Base-by-base conservation (phyloP, 495 filamentous ascomycete species). In the Xeromyces bisporus region DNA sequence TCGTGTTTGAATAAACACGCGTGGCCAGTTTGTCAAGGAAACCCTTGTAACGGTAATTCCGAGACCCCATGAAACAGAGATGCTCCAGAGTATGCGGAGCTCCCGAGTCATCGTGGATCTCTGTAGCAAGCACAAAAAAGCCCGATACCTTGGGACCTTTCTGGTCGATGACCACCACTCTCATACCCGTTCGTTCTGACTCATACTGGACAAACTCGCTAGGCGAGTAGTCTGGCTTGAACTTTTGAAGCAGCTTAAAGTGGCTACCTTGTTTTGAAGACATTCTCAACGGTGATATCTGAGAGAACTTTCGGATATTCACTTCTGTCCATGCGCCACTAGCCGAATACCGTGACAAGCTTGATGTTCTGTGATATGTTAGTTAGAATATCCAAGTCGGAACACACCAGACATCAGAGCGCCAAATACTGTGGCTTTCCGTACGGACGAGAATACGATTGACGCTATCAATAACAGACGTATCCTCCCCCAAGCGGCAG, bases 41-140 rank as follows among this genome's bases (percentile, higher is more conserved):
- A 1, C 91, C 89, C 50, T 94, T 94, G 55, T 93, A 97, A 21
- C 64, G 70, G 58, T 91, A 96, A 51, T 68, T 85, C 49, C 81
- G 85, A 15, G 89, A 96, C 7, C 89, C 89, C 89, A 96, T 96
- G 51, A 99, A 99, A 42, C 82, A 71, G 7, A 99, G 60, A 61
- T 99, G 89, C 61, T 99, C 89, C 16, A 99, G 62, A 1, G 89
- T 99, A 49, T 96, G 89, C 2, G 89, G 89, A 5, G 89, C 76
- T 11, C 89, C 89, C 5, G 87, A 93, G 47, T 96, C 84, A 53
- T 96, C 89, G 38, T 89, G 77, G 41, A 99, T 93, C 53, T 99
- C 89, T 6, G 91, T 99, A 16, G 91, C 89, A 27, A 99, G 67
- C 26, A 87, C 71, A 54, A 99, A 96, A 51, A 85, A 92, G 8